Base-by-base conservation (phyloP, 352 stramenopile species). In the Globisporangium iwayamae region DNA sequence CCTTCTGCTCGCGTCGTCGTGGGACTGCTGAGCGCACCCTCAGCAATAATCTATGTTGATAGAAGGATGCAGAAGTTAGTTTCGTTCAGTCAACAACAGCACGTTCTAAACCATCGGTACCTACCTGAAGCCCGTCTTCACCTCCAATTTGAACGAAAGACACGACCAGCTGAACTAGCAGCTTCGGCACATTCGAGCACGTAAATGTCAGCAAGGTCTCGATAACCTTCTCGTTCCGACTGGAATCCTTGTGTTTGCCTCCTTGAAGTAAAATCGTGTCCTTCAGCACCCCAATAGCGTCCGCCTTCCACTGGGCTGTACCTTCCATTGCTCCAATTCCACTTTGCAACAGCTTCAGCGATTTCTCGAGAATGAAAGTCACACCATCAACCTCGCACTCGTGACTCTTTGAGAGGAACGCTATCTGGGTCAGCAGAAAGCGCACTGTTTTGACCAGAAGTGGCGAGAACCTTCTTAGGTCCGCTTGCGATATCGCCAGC, bases 341-440 rank as follows among this genome's bases (percentile, higher is more conserved):
- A 45, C 41, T 45, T 43, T 41, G 13, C 3, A 62, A 38, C 32
- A 65, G 16, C 22, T 65, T 36, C 39, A 64, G 20, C 55, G 68
- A 59, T 62, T 72, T 79, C 20, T 67, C 60, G 16, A 85, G 46
- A 30, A 85, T 65, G 14, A 20, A 51, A 10, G 46, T 56, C 18
- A 85, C 46, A n/a, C 79, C 70, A 9, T 67, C 63, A 4, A 81
- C 13, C n/a, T 74, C 67, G 53, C 62, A 71, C 25, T 76, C 71
- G 6, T 78, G 70, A 9, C 30, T 68, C 63, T 56, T 62, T 36
- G 67, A 70, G 54, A 79, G 65, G 16, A 75, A 56, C 20, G 76
- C 76, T 63, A 59, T 71, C 41, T 85, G 76, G 25, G 67, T 71
- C 2, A 85, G 59, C 22, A 85, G 54, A 47, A 87, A 85, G 9